Evolutionary conservation across 2,329 filamentous ascomycete species (phyloP).

Genomic region (Neopestalotiopsis rosae): DNA sequence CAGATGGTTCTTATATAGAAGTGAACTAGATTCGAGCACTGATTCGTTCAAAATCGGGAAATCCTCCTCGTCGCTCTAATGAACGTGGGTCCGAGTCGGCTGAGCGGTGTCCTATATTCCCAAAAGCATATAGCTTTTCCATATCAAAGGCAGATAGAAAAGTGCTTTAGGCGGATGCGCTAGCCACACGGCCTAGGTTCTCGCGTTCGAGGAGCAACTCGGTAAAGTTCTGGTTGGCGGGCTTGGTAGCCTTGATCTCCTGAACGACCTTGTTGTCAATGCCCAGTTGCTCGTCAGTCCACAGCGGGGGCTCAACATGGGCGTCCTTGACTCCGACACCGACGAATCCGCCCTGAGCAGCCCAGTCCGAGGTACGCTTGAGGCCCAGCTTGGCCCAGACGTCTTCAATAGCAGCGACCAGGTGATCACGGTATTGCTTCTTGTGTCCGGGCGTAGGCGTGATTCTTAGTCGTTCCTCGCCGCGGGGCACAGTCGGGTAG

Average conservation of each 20-base stretch:
- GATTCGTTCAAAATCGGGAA: conserved; percentile 2
- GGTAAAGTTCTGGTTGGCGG: conserved; percentile 50
- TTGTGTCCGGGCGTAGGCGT: conserved; percentile 94
- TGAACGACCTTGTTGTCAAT: conserved; percentile 66
- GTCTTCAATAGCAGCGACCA: conserved; percentile 81
- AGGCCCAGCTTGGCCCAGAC: conserved; percentile 90
- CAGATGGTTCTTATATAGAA: background rate
- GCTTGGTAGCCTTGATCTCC: conserved; percentile 59
- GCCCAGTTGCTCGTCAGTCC: conserved; percentile 88
- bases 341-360: conserved; percentile 88
- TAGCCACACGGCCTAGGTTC: conserved; percentile 35
- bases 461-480: conserved; percentile 95
- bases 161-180: conserved; percentile 37
- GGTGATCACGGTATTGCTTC: conserved; percentile 82
- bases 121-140: background rate
- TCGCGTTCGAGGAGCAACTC: conserved; percentile 66
- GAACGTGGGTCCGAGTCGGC: conserved; percentile 37
- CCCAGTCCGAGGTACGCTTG: conserved; percentile 94
- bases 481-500: conserved; percentile 40
- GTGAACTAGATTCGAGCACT: background rate
- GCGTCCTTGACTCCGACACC: conserved; percentile 80
- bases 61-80: conserved; percentile 31
- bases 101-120: conserved; percentile 33
- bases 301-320: conserved; percentile 73
- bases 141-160: conserved; percentile 18